Conservation (phyloP, 2,329 filamentous ascomycete genomes). For the Verticillium nonalfalfae region DNA sequence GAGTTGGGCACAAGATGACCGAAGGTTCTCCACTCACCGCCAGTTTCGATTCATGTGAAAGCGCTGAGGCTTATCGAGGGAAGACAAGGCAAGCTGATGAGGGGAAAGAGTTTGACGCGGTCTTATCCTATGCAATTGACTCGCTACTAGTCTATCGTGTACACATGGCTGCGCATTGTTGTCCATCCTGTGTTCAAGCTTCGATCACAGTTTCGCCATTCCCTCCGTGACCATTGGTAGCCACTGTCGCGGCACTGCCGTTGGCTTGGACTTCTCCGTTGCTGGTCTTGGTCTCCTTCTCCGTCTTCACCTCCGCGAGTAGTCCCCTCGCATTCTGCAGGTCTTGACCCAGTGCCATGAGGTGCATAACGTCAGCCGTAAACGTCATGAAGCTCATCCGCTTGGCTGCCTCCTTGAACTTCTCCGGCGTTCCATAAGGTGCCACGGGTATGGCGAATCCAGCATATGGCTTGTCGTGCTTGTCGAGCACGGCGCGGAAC, state of each 20-base stretch:
- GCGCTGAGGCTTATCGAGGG: too few species aligned
- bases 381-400: constrained; percentile 17
- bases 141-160: not conserved
- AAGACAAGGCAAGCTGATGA: not conserved
- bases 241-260: not conserved
- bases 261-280: not conserved
- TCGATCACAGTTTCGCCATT: not conserved
- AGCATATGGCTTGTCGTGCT: constrained; percentile 36
- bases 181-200: not conserved
- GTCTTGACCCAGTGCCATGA: constrained; percentile 14
- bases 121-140: not conserved
- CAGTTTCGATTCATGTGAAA: too few species aligned
- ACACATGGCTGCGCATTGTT: not conserved
- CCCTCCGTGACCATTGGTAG: not conserved
- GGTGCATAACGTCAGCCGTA: constrained; percentile 16
- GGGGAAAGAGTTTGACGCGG: not conserved
- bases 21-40: not conserved
- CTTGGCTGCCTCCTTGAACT: constrained; percentile 16
- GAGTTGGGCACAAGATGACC: not conserved
- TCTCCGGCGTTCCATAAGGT: constrained; percentile 16
- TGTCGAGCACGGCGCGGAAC: constrained; percentile 31
- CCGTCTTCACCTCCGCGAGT: not conserved
- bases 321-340: constrained; percentile 2
- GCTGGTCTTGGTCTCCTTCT: not conserved
- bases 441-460: constrained; percentile 22